These are phyloP conservation scores for Sporothrix mexicana DNA, from an alignment of 2,329 filamentous ascomycete genomes.

Conservation along the genomic window DNA sequence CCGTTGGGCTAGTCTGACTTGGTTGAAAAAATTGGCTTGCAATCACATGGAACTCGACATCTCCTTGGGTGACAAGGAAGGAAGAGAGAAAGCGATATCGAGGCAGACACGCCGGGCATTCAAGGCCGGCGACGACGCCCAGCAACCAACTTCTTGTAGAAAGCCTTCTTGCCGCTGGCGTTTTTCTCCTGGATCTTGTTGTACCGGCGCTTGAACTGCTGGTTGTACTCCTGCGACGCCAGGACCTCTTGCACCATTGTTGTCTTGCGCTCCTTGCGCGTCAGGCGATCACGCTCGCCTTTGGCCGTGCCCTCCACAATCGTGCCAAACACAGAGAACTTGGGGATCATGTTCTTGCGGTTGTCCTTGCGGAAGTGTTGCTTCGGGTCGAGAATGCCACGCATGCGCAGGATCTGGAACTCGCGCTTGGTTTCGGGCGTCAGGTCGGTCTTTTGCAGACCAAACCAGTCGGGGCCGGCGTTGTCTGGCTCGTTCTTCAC, in stretches of 20 bases:
- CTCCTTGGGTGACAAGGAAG: no score
- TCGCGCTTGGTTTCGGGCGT: constrained; percentile 83
- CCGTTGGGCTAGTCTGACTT: constrained; percentile 14
- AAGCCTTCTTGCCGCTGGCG: constrained; percentile 84
- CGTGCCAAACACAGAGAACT: constrained; percentile 87
- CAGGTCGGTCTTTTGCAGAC: constrained; percentile 81
- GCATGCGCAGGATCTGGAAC: constrained; percentile 86
- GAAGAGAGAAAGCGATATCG: background rate
- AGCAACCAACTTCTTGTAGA: constrained; percentile 80
- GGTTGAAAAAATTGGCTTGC: background rate
- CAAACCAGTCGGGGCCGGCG: constrained; percentile 84
- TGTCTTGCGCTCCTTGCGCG: constrained; percentile 84
- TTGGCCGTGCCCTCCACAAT: constrained; percentile 89
- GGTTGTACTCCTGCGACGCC: constrained; percentile 66
- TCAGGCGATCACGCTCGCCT: constrained; percentile 79
- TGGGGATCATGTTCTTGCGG: constrained; percentile 72
- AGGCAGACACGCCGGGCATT: background rate
- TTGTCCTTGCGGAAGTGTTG: constrained; percentile 88
- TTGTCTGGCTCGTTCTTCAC: constrained; percentile 53
- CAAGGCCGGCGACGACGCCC: constrained; percentile 40
- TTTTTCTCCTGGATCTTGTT: constrained; percentile 81
- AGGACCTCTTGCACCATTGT: constrained; percentile 88
- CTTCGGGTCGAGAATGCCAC: constrained; percentile 86
- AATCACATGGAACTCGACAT: background rate
- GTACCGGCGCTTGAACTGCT: constrained; percentile 87